Evolutionary conservation across 495 filamentous ascomycete genomes (phyloP).

Genomic region (Daldinia concentrica): DNA sequence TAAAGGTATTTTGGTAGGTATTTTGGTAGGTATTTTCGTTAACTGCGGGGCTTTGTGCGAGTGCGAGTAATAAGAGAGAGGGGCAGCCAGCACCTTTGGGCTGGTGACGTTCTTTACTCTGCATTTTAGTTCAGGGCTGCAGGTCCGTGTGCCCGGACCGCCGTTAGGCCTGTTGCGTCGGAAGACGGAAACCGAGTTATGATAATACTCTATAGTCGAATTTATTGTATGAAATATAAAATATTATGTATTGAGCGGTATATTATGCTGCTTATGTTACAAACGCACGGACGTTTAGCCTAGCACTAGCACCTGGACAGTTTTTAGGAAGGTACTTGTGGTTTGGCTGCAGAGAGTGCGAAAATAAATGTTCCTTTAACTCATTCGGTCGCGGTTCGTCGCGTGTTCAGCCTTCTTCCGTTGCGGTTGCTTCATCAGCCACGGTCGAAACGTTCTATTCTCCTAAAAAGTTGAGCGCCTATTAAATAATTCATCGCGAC

Average conservation of each 20-base stretch:
- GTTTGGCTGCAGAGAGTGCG: slow-evolving; percentile 16
- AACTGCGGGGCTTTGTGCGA: slow-evolving; percentile 44
- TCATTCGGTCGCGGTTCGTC: slow-evolving; percentile 43
- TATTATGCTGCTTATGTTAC: background rate
- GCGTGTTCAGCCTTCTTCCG: slow-evolving; percentile 40
- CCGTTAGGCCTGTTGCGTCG: background rate
- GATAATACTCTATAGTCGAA: background rate
- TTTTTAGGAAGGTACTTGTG: slow-evolving; percentile 30
- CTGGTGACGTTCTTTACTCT: slow-evolving; percentile 39
- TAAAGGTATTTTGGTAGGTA: slow-evolving; percentile 37
- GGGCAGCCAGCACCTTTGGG: slow-evolving; percentile 19
- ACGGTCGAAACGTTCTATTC: slow-evolving; percentile 19
- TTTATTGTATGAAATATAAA: background rate
- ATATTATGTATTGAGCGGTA: background rate
- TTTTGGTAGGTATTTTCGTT: slow-evolving; percentile 42
- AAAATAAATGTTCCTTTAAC: slow-evolving; percentile 35
- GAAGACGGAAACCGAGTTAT: slow-evolving; percentile 1
- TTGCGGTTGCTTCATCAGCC: slow-evolving; percentile 31
- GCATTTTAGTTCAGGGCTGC: slow-evolving; percentile 32
- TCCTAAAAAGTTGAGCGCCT: slow-evolving; percentile 36
- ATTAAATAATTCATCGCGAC: slow-evolving; percentile 31
- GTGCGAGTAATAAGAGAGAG: slow-evolving; percentile 36
- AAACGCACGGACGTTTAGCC: slow-evolving; percentile 21
- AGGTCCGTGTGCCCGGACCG: slow-evolving; percentile 31
- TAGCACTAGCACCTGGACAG: background rate